These are phyloP conservation scores for Chaetoceros muelleri DNA, from an alignment of 108 stramenopile species.

Conservation along the genomic window DNA sequence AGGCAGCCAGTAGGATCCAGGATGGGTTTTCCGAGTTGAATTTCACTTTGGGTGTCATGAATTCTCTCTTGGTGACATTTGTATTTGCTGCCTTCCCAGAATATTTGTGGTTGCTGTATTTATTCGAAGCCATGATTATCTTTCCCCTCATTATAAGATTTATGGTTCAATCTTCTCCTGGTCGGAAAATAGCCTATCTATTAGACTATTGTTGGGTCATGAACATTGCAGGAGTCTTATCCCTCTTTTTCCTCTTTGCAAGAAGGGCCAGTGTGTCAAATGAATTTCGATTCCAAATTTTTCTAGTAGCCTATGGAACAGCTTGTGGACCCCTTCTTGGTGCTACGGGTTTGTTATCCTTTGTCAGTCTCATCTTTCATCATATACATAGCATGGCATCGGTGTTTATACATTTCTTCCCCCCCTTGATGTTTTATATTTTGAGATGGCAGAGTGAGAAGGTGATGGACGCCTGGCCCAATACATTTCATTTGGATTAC, in stretches of 20 bases:
- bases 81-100: slow-evolving; percentile 26
- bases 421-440: slow-evolving; percentile 42
- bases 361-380: slow-evolving; percentile 45
- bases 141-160: slow-evolving; percentile 20
- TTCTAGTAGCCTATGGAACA: slow-evolving; percentile 25
- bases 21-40: slow-evolving; percentile 31
- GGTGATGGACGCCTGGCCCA: slow-evolving; percentile 31
- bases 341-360: slow-evolving; percentile 32
- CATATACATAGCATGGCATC: slow-evolving; percentile 38
- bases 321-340: slow-evolving; percentile 37
- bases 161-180: slow-evolving; percentile 28
- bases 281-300: slow-evolving; percentile 5
- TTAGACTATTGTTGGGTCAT: slow-evolving; percentile 50
- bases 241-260: slow-evolving; percentile 11
- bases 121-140: slow-evolving; percentile 24
- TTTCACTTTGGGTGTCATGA: slow-evolving; percentile 38
- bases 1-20: not conserved
- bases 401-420: slow-evolving; percentile 46
- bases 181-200: slow-evolving; percentile 34
- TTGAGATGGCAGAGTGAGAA: slow-evolving; percentile 30
- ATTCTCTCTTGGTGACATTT: slow-evolving; percentile 34
- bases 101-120: slow-evolving; percentile 38
- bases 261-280: not conserved
- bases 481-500: slow-evolving; percentile 25
- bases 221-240: slow-evolving; percentile 24